Evolutionary conservation across 2,329 filamentous ascomycete species (phyloP).

Genomic region (Claviceps paspali): DNA sequence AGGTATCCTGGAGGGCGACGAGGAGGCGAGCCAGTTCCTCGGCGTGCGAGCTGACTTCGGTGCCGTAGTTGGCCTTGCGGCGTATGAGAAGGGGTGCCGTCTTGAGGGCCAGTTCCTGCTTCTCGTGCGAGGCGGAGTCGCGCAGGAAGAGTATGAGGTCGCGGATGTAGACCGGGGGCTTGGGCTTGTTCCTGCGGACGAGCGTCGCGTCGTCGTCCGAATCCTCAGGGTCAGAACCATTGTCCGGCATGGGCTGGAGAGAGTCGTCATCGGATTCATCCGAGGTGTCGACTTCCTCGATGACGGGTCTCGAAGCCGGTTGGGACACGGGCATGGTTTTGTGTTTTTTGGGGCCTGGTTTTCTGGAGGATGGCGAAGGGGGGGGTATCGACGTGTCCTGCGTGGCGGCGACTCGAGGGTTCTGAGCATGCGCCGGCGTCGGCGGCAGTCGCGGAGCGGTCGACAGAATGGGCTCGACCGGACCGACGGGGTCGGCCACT

Average conservation of each 20-base stretch:
- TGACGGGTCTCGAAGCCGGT: conserved; percentile 30
- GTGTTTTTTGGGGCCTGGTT: neutral
- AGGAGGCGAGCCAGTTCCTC: conserved; percentile 66
- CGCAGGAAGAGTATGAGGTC: conserved; percentile 67
- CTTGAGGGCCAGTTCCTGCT: conserved; percentile 62
- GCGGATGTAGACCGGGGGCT: conserved; percentile 77
- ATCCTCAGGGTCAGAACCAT: conserved; percentile 79
- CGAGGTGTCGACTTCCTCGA: conserved; percentile 50
- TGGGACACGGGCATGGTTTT: conserved; percentile 8
- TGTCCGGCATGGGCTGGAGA: conserved; percentile 43
- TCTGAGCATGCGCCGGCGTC: neutral
- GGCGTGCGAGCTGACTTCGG: conserved; percentile 71
- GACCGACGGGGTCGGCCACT: conserved; percentile 47
- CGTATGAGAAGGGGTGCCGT: conserved; percentile 71
- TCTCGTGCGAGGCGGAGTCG: conserved; percentile 71
- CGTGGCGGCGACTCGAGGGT: neutral
- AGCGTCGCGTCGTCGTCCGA: conserved; percentile 87
- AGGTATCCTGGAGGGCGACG: conserved; percentile 71
- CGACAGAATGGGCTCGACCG: conserved; percentile 32
- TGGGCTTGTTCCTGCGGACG: conserved; percentile 67
- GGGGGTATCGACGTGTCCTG: no score
- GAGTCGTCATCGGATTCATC: conserved; percentile 43
- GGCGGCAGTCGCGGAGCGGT: neutral
- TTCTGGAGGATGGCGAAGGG: neutral
- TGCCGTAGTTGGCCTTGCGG: conserved; percentile 76